A percentile compares a stretch with the other conserved stretches of the same genome.
phyloP scores from a whole-genome alignment of 257 asterid genomes.

The Jasminum sambac region DNA sequence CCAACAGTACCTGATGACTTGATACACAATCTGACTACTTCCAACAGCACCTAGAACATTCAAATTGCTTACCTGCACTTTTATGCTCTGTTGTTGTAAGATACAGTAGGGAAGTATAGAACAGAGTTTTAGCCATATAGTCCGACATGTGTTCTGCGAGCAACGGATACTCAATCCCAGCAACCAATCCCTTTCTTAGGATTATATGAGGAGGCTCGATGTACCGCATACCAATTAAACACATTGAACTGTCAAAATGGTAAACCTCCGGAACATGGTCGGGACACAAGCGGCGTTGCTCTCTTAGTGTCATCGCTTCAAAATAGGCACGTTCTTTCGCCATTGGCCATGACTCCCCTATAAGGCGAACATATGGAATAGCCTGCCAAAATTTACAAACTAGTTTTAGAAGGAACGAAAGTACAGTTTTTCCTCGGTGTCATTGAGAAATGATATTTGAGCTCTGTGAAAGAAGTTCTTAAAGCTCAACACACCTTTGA shows the following conservation, averaged over 20 bases:
- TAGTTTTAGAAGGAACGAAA: slow-evolving; percentile 2
- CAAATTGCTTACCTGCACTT: slow-evolving; percentile 56
- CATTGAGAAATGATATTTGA: slow-evolving; percentile 4
- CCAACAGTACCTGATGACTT: background rate
- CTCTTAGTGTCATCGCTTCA: slow-evolving; percentile 63
- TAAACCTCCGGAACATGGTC: slow-evolving; percentile 89
- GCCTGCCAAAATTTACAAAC: slow-evolving; percentile 57
- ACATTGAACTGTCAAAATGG: slow-evolving; percentile 84
- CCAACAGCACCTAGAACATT: background rate
- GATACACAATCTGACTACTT: background rate
- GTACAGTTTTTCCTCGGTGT: slow-evolving; percentile 2
- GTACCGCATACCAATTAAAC: slow-evolving; percentile 91
- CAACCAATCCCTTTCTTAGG: slow-evolving; percentile 81
- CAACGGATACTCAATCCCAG: slow-evolving; percentile 84
- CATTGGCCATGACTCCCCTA: slow-evolving; percentile 99
- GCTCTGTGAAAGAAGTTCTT: background rate
- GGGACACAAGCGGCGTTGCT: slow-evolving; percentile 73
- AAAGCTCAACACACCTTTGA: background rate
- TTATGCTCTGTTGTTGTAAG: slow-evolving; percentile 84
- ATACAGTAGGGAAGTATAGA: slow-evolving; percentile 84
- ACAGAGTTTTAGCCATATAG: slow-evolving; percentile 85
- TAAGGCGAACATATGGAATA: slow-evolving; percentile 81
- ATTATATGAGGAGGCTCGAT: slow-evolving; percentile 96
- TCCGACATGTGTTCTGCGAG: slow-evolving; percentile 82
- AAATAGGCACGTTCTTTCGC: slow-evolving; percentile 93